Base-by-base conservation (phyloP, 306 rosid species). In the Phaseolus lunatus region DNA sequence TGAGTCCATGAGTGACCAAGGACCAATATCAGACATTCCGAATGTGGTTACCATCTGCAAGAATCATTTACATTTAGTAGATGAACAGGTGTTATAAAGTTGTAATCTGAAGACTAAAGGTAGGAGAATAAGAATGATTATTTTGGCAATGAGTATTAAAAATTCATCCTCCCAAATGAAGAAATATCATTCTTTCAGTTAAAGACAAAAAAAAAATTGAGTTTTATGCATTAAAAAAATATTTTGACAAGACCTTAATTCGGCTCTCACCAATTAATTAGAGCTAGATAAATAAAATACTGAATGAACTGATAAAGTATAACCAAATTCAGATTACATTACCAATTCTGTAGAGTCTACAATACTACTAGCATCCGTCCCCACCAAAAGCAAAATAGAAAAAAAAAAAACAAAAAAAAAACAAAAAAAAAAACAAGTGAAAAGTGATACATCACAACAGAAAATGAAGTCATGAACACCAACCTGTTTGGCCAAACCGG, bases 21-120 rank as follows among this genome's bases (percentile, higher is more conserved):
- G 99, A 43, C 99, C 97, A 61, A 95, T 92, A 15, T 95, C 97
- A 5, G 97, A 95, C 99, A 95, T 95, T 83, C 99, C 99, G 62
- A 95, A 95, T 56, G 97, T 85, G 18, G 84, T 80, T 56, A 95
- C 99, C 99, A 95, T 95, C 97, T 95, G 96, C 84, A 79, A 80
- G 80, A 70, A 44, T 64, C 75, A 70, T 72, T 73, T 24, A 23
- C 24, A 45, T 78, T 78, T 56, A 57, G 64, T 47, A 59, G 54
- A 62, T 50, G 77, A 73, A 73, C 6, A 7, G 65, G 39, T 26
- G 20, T 13, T 39, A 27, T 69, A 16, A 64, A 35, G 31, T 20
- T 78, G 37, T 23, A 35, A 18, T 24, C 58, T 48, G 15, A 63
- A 67, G 56, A 47, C 22, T 2, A 67, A 35, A 2, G n/a, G 43